These are phyloP conservation scores for Antitrichia curtipendula DNA, from an alignment of 225 moss, liverwort and hornwort genomes.

Conservation along the genomic window DNA sequence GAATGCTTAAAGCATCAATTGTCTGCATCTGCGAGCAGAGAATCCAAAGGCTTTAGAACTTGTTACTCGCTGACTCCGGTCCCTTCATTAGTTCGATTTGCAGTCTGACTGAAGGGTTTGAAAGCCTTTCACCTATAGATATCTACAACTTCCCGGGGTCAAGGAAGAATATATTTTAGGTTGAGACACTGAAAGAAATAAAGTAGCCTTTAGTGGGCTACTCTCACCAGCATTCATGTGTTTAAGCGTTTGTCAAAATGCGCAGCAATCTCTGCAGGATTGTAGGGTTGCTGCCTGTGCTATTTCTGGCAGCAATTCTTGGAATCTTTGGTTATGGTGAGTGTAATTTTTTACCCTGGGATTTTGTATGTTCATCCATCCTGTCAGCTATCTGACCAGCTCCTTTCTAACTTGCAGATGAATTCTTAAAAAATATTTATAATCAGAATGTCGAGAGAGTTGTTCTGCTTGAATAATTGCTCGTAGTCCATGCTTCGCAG, in stretches of 20 bases:
- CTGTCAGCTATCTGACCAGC: not conserved
- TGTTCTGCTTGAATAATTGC: not conserved
- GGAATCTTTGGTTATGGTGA: constrained; percentile 21
- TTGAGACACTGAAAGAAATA: not conserved
- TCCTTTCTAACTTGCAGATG: not conserved
- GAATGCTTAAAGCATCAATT: not conserved
- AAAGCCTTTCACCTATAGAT: not conserved
- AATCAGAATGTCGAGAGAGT: not conserved
- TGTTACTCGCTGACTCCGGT: not conserved
- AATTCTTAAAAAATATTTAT: not conserved
- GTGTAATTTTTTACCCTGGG: not conserved
- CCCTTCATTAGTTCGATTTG: not conserved
- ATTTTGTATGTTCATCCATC: not conserved
- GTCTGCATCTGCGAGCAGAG: not conserved
- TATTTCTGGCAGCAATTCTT: constrained; percentile 15
- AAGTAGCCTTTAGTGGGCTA: constrained; percentile 13
- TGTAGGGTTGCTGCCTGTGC: constrained; percentile 34
- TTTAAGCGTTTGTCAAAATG: constrained; percentile 22
- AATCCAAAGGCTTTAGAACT: not conserved
- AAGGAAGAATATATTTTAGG: not conserved
- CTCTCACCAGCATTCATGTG: constrained; percentile 24
- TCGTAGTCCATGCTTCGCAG: not conserved
- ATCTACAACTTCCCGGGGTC: not conserved
- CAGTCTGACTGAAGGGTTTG: not conserved
- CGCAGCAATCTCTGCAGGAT: constrained; percentile 36